Conservation (phyloP, 306 rosid species). For the Malus fusca region DNA sequence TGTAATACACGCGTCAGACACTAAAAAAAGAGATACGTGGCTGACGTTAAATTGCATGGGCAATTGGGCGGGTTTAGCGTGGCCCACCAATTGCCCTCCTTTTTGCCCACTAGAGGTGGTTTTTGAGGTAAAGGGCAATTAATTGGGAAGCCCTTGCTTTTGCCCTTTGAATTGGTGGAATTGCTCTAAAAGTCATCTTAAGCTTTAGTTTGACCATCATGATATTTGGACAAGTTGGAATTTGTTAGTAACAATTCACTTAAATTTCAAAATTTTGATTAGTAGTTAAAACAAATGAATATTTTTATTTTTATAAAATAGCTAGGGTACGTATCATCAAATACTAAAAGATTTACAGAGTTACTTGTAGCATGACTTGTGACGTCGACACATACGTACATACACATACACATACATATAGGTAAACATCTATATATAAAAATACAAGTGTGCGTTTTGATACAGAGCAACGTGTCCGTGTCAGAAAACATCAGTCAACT, state of each 20-base stretch:
- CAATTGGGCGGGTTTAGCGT: too few relatives aligned
- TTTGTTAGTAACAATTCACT: not conserved
- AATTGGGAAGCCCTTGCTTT: too few relatives aligned
- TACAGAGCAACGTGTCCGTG: not conserved
- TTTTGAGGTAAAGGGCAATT: too few relatives aligned
- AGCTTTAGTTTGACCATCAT: not conserved
- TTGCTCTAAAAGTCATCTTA: not conserved
- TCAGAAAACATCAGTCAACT: not conserved
- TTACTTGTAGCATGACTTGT: not conserved
- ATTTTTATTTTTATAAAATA: not conserved
- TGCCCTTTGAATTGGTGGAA: too few relatives aligned
- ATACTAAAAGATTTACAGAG: too few relatives aligned
- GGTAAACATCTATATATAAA: not conserved
- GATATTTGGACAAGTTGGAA: not conserved
- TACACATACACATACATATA: not conserved
- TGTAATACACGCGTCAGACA: too few relatives aligned
- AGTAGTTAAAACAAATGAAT: not conserved
- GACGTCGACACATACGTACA: not conserved
- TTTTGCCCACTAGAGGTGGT: too few relatives aligned
- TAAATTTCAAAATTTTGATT: too few relatives aligned
- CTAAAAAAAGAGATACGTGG: too few relatives aligned
- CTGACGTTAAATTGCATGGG: too few relatives aligned
- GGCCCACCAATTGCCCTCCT: too few relatives aligned
- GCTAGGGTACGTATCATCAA: not conserved
- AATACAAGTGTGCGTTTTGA: not conserved